phyloP scores from a whole-genome alignment of 2,329 filamentous ascomycete genomes.

The Fusarium sublunatum region DNA sequence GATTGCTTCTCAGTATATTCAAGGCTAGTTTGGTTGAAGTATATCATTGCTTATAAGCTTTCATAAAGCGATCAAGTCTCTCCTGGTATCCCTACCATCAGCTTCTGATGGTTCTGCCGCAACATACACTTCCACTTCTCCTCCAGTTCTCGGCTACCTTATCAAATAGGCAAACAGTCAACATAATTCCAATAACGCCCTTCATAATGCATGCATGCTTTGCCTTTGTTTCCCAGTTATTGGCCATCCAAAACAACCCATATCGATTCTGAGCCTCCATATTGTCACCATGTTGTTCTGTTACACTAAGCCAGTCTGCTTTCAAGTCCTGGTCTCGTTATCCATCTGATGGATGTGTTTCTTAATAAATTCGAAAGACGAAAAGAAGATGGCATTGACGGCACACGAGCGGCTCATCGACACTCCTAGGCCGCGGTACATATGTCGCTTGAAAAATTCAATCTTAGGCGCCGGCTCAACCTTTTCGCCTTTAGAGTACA shows the following conservation, averaged over 20 bases:
- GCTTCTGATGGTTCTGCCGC: neutral
- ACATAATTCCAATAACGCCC: constrained; percentile 40
- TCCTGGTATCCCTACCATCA: constrained; percentile 12
- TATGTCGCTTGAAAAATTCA: constrained; percentile 78
- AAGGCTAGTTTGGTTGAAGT: neutral
- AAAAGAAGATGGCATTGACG: constrained; percentile 91
- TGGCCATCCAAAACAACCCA: constrained; percentile 25
- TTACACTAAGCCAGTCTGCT: neutral
- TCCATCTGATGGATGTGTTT: constrained; percentile 69
- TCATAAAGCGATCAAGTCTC: neutral
- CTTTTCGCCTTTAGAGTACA: constrained; percentile 72
- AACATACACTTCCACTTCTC: constrained; percentile 10
- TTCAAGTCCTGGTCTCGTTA: constrained; percentile 49
- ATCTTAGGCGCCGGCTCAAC: constrained; percentile 77
- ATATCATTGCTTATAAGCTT: neutral
- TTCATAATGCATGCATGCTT: constrained; percentile 42
- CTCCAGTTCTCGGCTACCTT: neutral
- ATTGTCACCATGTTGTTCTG: neutral
- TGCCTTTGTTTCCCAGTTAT: constrained; percentile 25
- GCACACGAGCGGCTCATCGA: constrained; percentile 85
- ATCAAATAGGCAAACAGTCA: constrained; percentile 15
- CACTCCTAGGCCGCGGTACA: constrained; percentile 86
- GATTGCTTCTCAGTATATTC: neutral
- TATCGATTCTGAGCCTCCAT: constrained; percentile 11
- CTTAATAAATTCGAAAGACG: constrained; percentile 86